These are phyloP conservation scores for Thalassia testudinum DNA, from an alignment of 116 monocot genomes.

Conservation along the genomic window DNA sequence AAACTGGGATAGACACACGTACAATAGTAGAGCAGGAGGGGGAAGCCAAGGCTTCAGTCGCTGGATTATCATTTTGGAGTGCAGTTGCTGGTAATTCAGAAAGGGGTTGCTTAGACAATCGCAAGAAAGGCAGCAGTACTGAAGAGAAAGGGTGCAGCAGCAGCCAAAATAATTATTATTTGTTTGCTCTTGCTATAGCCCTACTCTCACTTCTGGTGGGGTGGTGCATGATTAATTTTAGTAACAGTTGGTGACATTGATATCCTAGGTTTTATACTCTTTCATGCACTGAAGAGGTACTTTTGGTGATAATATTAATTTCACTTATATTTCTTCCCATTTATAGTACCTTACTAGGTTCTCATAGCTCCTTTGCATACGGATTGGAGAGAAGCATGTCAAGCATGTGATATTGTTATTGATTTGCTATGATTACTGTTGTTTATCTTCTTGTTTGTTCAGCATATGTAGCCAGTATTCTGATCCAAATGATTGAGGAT, in stretches of 20 bases:
- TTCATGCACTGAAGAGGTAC: too few species aligned
- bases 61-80: slow-evolving; percentile 49
- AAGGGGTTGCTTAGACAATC: background rate
- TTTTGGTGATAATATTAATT: too few species aligned
- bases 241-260: background rate
- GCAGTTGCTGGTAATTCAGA: slow-evolving; percentile 13
- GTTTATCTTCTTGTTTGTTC: too few species aligned
- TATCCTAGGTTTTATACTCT: too few species aligned
- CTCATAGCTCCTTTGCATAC: too few species aligned
- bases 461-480: too few species aligned
- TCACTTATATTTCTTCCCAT: too few species aligned
- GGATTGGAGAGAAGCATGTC: too few species aligned
- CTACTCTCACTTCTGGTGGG: slow-evolving; percentile 31
- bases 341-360: too few species aligned
- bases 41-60: slow-evolving; percentile 3
- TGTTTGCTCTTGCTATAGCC: slow-evolving; percentile 19
- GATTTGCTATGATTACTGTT: too few species aligned
- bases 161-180: slow-evolving; percentile 11
- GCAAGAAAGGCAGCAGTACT: background rate
- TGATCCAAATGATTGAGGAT: too few species aligned
- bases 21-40: slow-evolving; percentile 43
- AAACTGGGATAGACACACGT: slow-evolving; percentile 19
- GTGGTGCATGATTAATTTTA: background rate
- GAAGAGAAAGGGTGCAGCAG: slow-evolving; percentile 4
- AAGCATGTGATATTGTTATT: too few species aligned